Base-by-base conservation (phyloP, 495 filamentous ascomycete species). In the Podospora pseudoanserina region DNA sequence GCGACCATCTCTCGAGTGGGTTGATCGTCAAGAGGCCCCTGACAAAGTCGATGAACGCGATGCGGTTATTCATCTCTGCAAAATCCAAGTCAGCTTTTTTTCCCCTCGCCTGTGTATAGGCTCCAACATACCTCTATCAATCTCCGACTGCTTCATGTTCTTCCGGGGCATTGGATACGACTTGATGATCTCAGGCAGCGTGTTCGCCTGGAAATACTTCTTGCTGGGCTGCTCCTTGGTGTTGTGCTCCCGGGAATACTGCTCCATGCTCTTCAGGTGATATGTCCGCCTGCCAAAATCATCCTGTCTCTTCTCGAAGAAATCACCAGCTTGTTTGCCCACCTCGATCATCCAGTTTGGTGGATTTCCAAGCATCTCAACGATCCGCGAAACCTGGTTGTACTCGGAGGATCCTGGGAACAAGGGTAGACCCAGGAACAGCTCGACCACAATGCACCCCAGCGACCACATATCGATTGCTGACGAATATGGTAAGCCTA, bases 391-490 rank as follows among this genome's bases (percentile, higher is more conserved):
- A 19, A 99, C 93, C 76, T 99, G 96, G 75, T 99, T 99, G 79
- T 99, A 99, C 78, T 99, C 96, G 13, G 96, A 99, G 6, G 95
- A 98, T 3, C 96, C 96, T 4, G 96, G 95, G 81, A 99, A 99
- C 4, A 99, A 78, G 30, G 96, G 96, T 32, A 99, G 81, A 53
- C 96, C 96, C 3, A 99, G 83, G 83, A 99, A 99, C 3, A 99
- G 86, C 77, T 99, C 96, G 30, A 99, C 96, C 23, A 99, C 96
- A 67, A 99, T 99, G 78, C 96, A 99, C 30, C 96, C 96, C 58
- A 99, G 82, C 11, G 96, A 99, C 96, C 96, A 99, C 96, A 99
- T 98, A 74, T 99, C 96, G 75, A 99, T 99, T 19, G 96, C 95
- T 39, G 96, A 97, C 7, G 95, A 97, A 74, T 99, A 97, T 75